Evolutionary conservation across 108 stramenopile species (phyloP).

Genomic region (Pseudonitzschia multiseries): DNA sequence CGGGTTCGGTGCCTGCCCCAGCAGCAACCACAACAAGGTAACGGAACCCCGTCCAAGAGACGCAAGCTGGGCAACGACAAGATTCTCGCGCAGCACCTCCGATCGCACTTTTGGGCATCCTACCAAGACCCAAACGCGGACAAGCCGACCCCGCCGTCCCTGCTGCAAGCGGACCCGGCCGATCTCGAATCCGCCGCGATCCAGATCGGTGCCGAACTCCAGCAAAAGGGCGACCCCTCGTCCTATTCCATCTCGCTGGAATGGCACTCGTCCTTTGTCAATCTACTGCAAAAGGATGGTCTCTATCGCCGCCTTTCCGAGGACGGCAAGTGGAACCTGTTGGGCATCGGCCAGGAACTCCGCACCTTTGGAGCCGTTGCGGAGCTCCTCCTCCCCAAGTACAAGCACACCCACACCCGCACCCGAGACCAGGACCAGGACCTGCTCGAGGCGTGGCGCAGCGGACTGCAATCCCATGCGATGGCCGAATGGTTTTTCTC

Average conservation of each 20-base stretch:
- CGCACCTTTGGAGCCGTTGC: constrained; percentile 31
- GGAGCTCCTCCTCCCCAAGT: constrained; percentile 1
- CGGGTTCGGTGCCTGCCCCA: constrained; percentile 27
- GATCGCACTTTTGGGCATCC: constrained; percentile 41
- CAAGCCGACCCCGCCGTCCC: constrained; percentile 32
- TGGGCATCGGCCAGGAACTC: constrained; percentile 52
- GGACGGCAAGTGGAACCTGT: constrained; percentile 29
- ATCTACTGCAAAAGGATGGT: constrained; percentile 36
- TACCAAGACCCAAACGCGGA: constrained; percentile 36
- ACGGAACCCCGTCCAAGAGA: neutral
- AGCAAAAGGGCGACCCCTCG: constrained; percentile 37
- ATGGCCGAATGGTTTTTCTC: constrained; percentile 35
- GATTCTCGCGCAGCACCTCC: constrained; percentile 34
- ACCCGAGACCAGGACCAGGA: neutral
- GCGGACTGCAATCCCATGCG: constrained; percentile 18
- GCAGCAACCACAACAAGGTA: neutral
- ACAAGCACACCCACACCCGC: neutral
- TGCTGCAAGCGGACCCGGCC: constrained; percentile 22
- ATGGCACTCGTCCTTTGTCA: constrained; percentile 41
- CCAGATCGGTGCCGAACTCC: constrained; percentile 36
- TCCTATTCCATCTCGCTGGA: constrained; percentile 40
- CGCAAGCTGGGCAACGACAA: neutral
- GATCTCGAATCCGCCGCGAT: constrained; percentile 39
- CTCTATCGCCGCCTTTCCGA: constrained; percentile 31
- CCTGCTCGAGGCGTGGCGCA: constrained; percentile 1